phyloP scores from a whole-genome alignment of 345 rosid species.

The Anastatica hierochuntica region DNA sequence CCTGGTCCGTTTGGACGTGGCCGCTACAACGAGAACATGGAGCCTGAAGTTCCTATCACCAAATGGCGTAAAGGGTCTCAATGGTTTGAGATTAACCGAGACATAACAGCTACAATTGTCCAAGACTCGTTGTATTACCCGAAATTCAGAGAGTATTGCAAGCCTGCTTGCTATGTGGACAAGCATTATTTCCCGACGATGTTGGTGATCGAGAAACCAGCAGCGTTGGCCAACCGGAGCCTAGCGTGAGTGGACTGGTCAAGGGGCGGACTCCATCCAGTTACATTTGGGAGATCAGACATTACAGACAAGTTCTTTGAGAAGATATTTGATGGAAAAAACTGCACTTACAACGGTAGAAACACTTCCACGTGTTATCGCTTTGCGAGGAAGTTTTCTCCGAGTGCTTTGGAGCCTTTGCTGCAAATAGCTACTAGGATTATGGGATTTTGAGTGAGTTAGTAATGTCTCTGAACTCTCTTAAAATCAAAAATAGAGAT shows the following conservation, averaged over 20 bases:
- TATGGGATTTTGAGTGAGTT: slow-evolving; percentile 33
- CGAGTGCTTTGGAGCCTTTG: slow-evolving; percentile 64
- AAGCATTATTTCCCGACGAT: slow-evolving; percentile 95
- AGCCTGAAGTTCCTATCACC: slow-evolving; percentile 61
- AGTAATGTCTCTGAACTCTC: neutral
- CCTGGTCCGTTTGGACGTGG: slow-evolving; percentile 85
- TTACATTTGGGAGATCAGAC: slow-evolving; percentile 70
- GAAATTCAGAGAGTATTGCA: slow-evolving; percentile 62
- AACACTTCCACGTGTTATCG: slow-evolving; percentile 43
- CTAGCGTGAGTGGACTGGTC: slow-evolving; percentile 98
- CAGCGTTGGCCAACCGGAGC: slow-evolving; percentile 67
- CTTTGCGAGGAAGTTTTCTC: slow-evolving; percentile 80
- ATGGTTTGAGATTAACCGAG: slow-evolving; percentile 83
- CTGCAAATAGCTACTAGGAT: slow-evolving; percentile 37
- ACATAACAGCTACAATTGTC: slow-evolving; percentile 56
- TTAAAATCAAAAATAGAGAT: neutral
- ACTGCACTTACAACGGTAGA: slow-evolving; percentile 53
- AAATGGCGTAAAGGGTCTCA: slow-evolving; percentile 94
- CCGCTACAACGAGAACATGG: slow-evolving; percentile 64
- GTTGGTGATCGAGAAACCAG: slow-evolving; percentile 66
- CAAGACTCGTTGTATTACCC: slow-evolving; percentile 56
- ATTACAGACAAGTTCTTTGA: slow-evolving; percentile 56
- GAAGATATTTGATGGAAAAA: slow-evolving; percentile 28
- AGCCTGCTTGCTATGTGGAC: slow-evolving; percentile 85
- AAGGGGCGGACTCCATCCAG: slow-evolving; percentile 89